phyloP scores from a whole-genome alignment of 345 rosid species.

The Eucalyptus erythrocorys region DNA sequence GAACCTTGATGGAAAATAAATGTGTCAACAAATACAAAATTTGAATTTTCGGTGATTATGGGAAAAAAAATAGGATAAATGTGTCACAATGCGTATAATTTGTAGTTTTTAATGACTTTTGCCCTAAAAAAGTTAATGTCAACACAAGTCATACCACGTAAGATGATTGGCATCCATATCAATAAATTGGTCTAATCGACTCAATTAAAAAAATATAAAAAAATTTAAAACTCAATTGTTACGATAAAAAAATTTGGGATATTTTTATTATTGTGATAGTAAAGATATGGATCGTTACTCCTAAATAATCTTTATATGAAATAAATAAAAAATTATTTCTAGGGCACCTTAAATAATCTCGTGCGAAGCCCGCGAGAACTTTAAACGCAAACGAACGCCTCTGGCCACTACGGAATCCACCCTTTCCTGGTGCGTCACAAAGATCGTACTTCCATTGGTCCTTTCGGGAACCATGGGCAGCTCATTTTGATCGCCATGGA shows the following conservation, averaged over 20 bases:
- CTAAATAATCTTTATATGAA: background rate
- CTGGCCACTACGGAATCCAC: background rate
- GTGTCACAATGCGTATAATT: fast-evolving
- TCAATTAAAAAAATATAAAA: too few relatives aligned
- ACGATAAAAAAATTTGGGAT: background rate
- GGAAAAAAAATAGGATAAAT: too few relatives aligned
- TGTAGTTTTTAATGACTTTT: too few relatives aligned
- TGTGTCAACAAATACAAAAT: background rate
- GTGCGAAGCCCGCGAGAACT: background rate
- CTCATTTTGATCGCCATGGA: background rate
- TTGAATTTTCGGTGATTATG: too few relatives aligned
- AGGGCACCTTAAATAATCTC: background rate
- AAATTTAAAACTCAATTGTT: fast-evolving
- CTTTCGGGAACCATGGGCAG: background rate
- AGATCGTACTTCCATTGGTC: background rate
- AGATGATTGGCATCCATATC: fast-evolving
- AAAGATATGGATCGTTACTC: background rate
- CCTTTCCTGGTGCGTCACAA: background rate
- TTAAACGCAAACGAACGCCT: background rate
- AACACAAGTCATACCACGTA: fast-evolving
- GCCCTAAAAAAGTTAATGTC: background rate
- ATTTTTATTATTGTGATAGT: background rate
- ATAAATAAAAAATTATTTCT: background rate
- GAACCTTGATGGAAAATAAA: too few relatives aligned
- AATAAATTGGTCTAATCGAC: fast-evolving